phyloP scores from a whole-genome alignment of 805 yeast genomes.

The Wickerhamiella dianesei region DNA sequence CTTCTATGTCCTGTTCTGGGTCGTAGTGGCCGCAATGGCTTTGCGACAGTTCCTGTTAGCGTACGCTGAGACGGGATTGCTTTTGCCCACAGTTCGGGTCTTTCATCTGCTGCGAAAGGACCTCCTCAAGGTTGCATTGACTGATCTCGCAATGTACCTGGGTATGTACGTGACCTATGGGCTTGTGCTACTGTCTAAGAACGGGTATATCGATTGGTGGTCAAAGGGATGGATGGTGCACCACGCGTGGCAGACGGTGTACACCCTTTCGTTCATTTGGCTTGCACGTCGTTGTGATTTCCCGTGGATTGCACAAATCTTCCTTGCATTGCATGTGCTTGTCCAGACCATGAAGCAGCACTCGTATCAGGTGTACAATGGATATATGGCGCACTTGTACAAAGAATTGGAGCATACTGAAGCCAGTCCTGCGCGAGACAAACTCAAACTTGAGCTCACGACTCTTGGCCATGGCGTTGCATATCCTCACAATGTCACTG shows the following conservation, averaged over 20 bases:
- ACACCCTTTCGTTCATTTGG: constrained; percentile 39
- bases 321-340: constrained; percentile 66
- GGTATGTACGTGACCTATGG: constrained; percentile 45
- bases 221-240: constrained; percentile 51
- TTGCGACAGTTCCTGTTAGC: constrained; percentile 40
- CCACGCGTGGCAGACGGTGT: constrained; percentile 40
- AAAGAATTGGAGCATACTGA: constrained; percentile 5
- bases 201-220: constrained; percentile 43
- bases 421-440: constrained; percentile 1
- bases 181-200: constrained; percentile 43
- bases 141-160: constrained; percentile 65
- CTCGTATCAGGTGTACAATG: constrained; percentile 83
- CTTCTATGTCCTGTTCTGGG: constrained; percentile 48
- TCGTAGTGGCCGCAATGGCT: constrained; percentile 17
- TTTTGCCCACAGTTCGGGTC: constrained; percentile 38
- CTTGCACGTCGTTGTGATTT: constrained; percentile 43
- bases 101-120: constrained; percentile 46
- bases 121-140: constrained; percentile 50
- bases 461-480: constrained; percentile 16
- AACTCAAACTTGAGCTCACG: background rate
- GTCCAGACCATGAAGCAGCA: constrained; percentile 93
- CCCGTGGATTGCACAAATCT: constrained; percentile 88
- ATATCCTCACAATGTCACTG: constrained; percentile 66
- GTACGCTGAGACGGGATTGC: constrained; percentile 32
- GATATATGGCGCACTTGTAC: constrained; percentile 45